Evolutionary conservation across 306 rosid species (phyloP).

Genomic region (Sindora glabra): DNA sequence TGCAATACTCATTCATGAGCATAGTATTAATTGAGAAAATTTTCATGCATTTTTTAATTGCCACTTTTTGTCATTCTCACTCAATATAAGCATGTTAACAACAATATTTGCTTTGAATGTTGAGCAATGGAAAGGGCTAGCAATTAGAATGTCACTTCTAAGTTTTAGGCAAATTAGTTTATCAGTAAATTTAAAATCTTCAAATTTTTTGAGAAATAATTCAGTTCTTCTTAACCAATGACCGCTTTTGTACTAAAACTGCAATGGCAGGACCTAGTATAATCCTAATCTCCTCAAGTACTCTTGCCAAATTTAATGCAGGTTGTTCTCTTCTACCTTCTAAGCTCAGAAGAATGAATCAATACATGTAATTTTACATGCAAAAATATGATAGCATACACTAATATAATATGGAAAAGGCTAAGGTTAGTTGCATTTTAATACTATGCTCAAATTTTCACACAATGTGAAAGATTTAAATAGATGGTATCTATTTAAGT

Average conservation of each 20-base stretch:
- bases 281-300: conserved; percentile 72
- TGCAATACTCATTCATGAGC: too few relatives aligned
- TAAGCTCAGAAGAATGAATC: not conserved
- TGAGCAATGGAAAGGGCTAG: conserved; percentile 64
- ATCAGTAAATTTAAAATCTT: not conserved
- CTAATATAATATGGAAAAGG: too few relatives aligned
- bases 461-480: too few relatives aligned
- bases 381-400: too few relatives aligned
- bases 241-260: conserved; percentile 21
- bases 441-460: too few relatives aligned
- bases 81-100: conserved; percentile 20
- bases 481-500: too few relatives aligned
- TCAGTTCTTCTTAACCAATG: not conserved
- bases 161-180: conserved; percentile 65
- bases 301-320: conserved; percentile 78
- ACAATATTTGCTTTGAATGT: conserved; percentile 38
- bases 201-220: not conserved
- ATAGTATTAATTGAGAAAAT: too few relatives aligned
- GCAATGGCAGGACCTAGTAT: conserved; percentile 63
- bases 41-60: too few relatives aligned
- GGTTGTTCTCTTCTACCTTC: conserved; percentile 27
- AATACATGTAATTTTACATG: not conserved
- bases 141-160: conserved; percentile 73
- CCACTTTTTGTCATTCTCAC: not conserved
- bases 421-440: too few relatives aligned